Evolutionary conservation across 768 basidiomycete genomes (phyloP), one percentile per base, ranked within the genome.

Genomic region (Hemileccinum impolitum): DNA sequence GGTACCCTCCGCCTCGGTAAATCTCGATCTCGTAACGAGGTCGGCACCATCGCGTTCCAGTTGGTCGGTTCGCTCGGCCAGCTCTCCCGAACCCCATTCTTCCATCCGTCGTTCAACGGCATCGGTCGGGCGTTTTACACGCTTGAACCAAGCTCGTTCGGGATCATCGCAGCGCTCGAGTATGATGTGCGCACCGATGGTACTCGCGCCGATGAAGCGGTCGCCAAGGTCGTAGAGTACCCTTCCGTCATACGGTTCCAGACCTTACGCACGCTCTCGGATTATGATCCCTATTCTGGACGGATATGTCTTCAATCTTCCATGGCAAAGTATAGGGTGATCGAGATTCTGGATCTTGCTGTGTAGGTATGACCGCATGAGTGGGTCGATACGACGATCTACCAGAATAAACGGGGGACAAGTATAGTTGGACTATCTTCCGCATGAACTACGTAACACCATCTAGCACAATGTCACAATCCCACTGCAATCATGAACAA

Each of bases 211-310:
- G 28, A 19, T 9, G 18, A 19, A 3, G 11, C 7, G 4, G 9
- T 9, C 19, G 39, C 35, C 41, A 51, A 38, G 31, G 25, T 42
- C 12, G 8, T 30, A 0, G 44, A 60, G 6, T 52, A 60, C 28
- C 41, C 37, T 21, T 46, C 4, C 9, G 32, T 57, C 21, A 23
- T 52, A 6, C 39, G 25, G 3, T 45, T 43, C 25, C 34, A 53
- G 12, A 13, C 37, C 6, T 10, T 19, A 1, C 41, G 41, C 13
- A 18, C 17, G 12, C 21, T 63, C 12, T 19, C 32, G 26, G 57
- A 63, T 42, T 63, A 57, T 36, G 61, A 62, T 45, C 50, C 58
- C 4, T 62, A 63, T 43, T 45, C 38, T 0, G 61, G 60, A 2
- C 48, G 50, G 31, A 32, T 62, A n/a, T 60, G 55, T 21, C 13